Conservation (phyloP, 257 asterid species). For the Vinca minor region DNA sequence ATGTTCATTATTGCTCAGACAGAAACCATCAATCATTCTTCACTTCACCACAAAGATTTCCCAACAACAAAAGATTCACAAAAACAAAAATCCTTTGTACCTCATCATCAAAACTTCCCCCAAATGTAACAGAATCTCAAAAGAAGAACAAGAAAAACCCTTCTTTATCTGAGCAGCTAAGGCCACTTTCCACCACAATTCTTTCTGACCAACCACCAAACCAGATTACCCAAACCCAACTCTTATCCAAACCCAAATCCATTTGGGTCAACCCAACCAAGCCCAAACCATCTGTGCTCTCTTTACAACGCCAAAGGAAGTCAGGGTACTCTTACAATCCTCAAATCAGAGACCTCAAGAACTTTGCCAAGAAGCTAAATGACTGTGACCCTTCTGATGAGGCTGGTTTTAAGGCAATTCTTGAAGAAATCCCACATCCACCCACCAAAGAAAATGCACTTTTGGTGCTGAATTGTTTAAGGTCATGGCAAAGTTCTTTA, state of each 20-base stretch:
- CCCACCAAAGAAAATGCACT: constrained; percentile 63
- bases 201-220: constrained; percentile 42
- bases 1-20: constrained; percentile 34
- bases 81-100: constrained; percentile 33
- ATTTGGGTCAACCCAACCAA: constrained; percentile 90
- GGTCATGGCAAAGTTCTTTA: constrained; percentile 60
- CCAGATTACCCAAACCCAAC: constrained; percentile 29
- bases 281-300: constrained; percentile 71
- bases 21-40: constrained; percentile 28
- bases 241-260: constrained; percentile 70
- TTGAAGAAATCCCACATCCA: constrained; percentile 52
- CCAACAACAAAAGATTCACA: constrained; percentile 32
- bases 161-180: constrained; percentile 78
- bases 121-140: not conserved
- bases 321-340: constrained; percentile 50
- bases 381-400: constrained; percentile 45
- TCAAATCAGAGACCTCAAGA: constrained; percentile 53
- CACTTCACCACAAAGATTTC: constrained; percentile 28
- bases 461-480: constrained; percentile 55
- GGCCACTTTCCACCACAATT: constrained; percentile 59
- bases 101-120: constrained; percentile 25
- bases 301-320: constrained; percentile 81
- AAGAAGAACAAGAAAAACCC: constrained; percentile 38
- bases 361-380: constrained; percentile 54
- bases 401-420: constrained; percentile 41